Conservation (phyloP, 2,329 filamentous ascomycete species). For the Colletotrichum sojae region DNA sequence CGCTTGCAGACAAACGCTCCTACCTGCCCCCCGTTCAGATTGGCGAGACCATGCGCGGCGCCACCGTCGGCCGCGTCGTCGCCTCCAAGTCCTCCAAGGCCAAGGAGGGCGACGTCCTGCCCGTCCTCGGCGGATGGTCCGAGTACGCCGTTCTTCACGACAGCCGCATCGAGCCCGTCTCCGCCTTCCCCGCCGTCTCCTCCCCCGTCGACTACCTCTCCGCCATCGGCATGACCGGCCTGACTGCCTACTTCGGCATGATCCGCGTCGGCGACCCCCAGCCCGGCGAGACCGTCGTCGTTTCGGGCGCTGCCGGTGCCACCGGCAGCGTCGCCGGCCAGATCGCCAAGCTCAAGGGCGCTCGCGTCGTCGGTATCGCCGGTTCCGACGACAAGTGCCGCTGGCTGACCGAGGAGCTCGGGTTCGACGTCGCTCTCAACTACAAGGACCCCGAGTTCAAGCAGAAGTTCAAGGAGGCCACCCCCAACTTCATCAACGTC, state of each 20-base stretch:
- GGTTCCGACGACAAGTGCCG: slow-evolving; percentile 77
- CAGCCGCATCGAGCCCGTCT: slow-evolving; percentile 60
- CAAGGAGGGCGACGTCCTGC: slow-evolving; percentile 71
- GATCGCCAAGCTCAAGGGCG: slow-evolving; percentile 81
- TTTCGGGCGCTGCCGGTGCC: slow-evolving; percentile 83
- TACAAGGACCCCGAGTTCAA: slow-evolving; percentile 77
- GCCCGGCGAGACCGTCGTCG: slow-evolving; percentile 80
- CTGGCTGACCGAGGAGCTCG: slow-evolving; percentile 75
- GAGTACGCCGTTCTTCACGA: slow-evolving; percentile 73
- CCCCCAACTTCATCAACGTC: slow-evolving; percentile 73
- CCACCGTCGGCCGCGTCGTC: slow-evolving; percentile 72
- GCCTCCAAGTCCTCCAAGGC: slow-evolving; percentile 70
- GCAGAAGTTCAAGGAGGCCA: slow-evolving; percentile 72
- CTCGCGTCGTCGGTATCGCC: slow-evolving; percentile 74
- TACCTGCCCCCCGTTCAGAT: slow-evolving; percentile 79
- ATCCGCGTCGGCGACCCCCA: slow-evolving; percentile 77
- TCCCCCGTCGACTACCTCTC: slow-evolving; percentile 73
- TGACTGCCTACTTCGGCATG: slow-evolving; percentile 85
- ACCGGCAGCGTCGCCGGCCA: slow-evolving; percentile 84
- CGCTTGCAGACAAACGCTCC: slow-evolving; percentile 59
- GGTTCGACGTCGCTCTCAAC: slow-evolving; percentile 77
- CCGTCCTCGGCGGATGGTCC: slow-evolving; percentile 72
- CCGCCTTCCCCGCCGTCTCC: slow-evolving; percentile 57
- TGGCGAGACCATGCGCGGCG: slow-evolving; percentile 78
- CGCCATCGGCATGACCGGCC: slow-evolving; percentile 75